Percentiles rank a stretch among this genome's conserved stretches.
Evolutionary conservation across 805 yeast species (phyloP).

Genomic region (Ogataea methylovora): DNA sequence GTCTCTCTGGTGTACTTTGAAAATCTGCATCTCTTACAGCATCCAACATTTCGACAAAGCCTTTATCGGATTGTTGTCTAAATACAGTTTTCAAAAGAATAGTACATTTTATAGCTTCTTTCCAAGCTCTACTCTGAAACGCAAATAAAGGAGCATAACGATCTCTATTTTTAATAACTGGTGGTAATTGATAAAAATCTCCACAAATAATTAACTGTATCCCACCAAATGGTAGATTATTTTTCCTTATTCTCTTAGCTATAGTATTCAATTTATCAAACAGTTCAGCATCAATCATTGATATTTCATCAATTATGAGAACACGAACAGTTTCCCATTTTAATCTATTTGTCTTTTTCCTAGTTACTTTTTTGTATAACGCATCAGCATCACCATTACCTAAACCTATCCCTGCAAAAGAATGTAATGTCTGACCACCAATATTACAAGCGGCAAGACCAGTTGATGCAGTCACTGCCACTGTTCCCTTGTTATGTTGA

Average conservation of each 20-base stretch:
- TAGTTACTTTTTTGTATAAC: constrained; percentile 44
- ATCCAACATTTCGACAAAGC: constrained; percentile 66
- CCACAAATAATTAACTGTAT: constrained; percentile 73
- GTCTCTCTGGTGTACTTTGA: constrained; percentile 39
- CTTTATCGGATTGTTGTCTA: constrained; percentile 69
- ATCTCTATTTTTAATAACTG: constrained; percentile 38
- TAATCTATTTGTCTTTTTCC: constrained; percentile 38
- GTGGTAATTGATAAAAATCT: constrained; percentile 79
- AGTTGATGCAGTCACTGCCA: constrained; percentile 79
- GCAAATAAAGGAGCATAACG: constrained; percentile 39
- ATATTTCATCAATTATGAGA: constrained; percentile 67
- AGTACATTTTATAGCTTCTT: constrained; percentile 44
- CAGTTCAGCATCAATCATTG: constrained; percentile 69
- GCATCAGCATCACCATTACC: constrained; percentile 46
- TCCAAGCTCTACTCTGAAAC: constrained; percentile 62
- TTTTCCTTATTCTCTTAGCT: constrained; percentile 43
- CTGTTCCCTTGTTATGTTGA: constrained; percentile 39
- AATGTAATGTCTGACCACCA: constrained; percentile 72
- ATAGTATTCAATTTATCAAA: constrained; percentile 57
- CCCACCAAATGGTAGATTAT: constrained; percentile 64
- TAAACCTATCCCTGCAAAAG: constrained; percentile 72
- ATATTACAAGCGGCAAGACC: constrained; percentile 80
- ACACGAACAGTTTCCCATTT: constrained; percentile 56
- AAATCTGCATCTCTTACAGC: constrained; percentile 73
- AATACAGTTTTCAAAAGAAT: constrained; percentile 59